Percentiles rank a stretch among this genome's conserved stretches.
These are phyloP conservation scores for Rhizophora apiculata DNA, from an alignment of 345 rosid genomes.

Conservation along the genomic window DNA sequence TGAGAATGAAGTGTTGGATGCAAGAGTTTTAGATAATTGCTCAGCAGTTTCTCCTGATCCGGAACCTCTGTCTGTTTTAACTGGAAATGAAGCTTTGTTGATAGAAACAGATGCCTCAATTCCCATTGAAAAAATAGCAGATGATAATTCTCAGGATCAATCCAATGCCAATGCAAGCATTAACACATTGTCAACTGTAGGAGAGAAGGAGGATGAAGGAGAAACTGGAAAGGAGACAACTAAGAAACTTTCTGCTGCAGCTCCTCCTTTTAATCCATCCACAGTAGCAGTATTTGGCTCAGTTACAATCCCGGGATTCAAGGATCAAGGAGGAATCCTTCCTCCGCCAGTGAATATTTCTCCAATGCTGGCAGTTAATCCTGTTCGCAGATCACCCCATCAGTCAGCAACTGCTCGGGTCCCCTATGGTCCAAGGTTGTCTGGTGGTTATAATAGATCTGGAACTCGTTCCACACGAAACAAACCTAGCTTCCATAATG, in stretches of 20 bases:
- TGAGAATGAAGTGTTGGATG: conserved; percentile 20
- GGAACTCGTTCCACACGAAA: conserved; percentile 64
- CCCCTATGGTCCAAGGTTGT: conserved; percentile 96
- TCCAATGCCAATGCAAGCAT: conserved; percentile 32
- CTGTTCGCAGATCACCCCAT: conserved; percentile 80
- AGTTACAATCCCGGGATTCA: conserved; percentile 56
- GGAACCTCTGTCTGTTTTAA: conserved; percentile 21
- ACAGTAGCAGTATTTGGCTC: conserved; percentile 66
- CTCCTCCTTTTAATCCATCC: conserved; percentile 83
- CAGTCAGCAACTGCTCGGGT: conserved; percentile 93
- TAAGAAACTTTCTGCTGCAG: conserved; percentile 83
- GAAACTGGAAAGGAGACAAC: conserved; percentile 71
- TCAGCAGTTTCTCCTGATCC: conserved; percentile 26
- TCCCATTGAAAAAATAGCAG: conserved; percentile 28
- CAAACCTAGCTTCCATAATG: conserved; percentile 56
- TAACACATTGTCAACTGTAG: conserved; percentile 40
- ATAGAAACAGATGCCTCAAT: conserved; percentile 31
- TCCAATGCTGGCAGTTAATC: conserved; percentile 70
- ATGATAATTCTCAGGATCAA: conserved; percentile 35
- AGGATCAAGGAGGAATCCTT: conserved; percentile 83
- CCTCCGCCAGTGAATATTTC: conserved; percentile 76
- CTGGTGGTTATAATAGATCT: conserved; percentile 78
- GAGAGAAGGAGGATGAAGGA: conserved; percentile 58
- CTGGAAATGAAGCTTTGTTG: conserved; percentile 19
- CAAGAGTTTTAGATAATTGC: conserved; percentile 24